phyloP scores from a whole-genome alignment of 352 stramenopile species.

The Pythium diclinum region DNA sequence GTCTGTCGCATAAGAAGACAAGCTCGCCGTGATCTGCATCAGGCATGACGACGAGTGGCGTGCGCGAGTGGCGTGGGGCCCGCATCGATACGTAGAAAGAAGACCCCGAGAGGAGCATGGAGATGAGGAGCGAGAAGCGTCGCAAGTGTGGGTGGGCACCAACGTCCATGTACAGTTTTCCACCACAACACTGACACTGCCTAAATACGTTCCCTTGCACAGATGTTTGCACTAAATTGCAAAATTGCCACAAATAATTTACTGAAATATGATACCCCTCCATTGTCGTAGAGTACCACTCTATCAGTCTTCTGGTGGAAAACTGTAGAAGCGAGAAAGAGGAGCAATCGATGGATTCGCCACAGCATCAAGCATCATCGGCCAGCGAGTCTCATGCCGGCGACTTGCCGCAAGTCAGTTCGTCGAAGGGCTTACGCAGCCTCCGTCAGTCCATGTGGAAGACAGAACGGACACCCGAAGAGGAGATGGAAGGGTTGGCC shows the following conservation, averaged over 20 bases:
- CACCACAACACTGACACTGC: too few species aligned
- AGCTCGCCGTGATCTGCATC: background rate
- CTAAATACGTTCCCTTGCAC: too few species aligned
- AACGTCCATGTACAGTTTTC: background rate
- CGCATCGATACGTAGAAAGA: background rate
- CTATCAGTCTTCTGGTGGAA: too few species aligned
- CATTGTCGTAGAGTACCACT: too few species aligned
- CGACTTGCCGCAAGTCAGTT: background rate
- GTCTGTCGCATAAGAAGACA: constrained; percentile 36
- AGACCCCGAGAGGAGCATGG: background rate
- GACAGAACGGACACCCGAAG: constrained; percentile 5
- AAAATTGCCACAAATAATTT: too few species aligned
- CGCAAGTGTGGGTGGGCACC: background rate
- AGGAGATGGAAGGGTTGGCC: background rate
- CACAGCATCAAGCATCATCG: background rate
- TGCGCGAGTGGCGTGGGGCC: background rate
- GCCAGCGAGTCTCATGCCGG: too few species aligned
- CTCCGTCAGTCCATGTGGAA: constrained; percentile 8
- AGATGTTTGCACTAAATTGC: too few species aligned
- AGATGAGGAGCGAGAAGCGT: background rate
- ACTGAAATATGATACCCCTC: too few species aligned
- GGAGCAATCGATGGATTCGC: background rate
- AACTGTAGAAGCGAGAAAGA: background rate
- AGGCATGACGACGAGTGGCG: background rate
- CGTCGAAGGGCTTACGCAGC: background rate